phyloP scores from a whole-genome alignment of 2,329 filamentous ascomycete species.

The Cladosporium sp. region DNA sequence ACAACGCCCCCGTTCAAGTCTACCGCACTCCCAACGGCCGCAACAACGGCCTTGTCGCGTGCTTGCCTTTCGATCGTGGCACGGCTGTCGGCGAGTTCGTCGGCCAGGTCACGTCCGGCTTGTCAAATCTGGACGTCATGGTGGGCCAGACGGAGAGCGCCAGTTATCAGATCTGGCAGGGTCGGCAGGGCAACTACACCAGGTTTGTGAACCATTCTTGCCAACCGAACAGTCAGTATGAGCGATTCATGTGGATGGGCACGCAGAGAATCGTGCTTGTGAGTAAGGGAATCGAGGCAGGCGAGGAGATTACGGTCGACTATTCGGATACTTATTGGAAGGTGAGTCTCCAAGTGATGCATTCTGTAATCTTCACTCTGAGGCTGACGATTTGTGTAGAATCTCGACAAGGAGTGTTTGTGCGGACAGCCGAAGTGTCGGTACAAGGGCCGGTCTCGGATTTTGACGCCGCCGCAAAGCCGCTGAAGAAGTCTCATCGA shows the following conservation, averaged over 20 bases:
- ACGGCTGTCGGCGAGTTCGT: conserved; percentile 51
- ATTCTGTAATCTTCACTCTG: neutral
- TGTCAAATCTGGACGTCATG: conserved; percentile 52
- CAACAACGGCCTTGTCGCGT: conserved; percentile 48
- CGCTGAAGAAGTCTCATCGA: neutral
- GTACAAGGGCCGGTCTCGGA: conserved; percentile 27
- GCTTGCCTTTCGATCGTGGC: conserved; percentile 46
- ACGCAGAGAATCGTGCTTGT: conserved; percentile 51
- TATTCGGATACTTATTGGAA: conserved; percentile 55
- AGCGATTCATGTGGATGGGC: conserved; percentile 52
- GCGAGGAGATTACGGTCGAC: conserved; percentile 51
- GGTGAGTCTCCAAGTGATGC: conserved; percentile 11
- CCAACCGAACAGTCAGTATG: conserved; percentile 51
- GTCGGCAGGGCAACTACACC: conserved; percentile 50
- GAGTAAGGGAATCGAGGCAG: conserved; percentile 49
- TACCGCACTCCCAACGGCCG: conserved; percentile 48
- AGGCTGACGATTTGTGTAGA: conserved; percentile 16
- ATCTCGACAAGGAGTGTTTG: conserved; percentile 49
- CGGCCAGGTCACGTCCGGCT: conserved; percentile 48
- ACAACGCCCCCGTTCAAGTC: conserved; percentile 44
- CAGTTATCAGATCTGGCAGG: conserved; percentile 55
- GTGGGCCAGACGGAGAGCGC: conserved; percentile 35
- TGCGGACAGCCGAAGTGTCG: conserved; percentile 50
- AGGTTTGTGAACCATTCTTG: conserved; percentile 56
- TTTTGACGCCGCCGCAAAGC: conserved; percentile 3